phyloP scores from a whole-genome alignment of 768 basidiomycete genomes.

The Multifurca ochricompacta region DNA sequence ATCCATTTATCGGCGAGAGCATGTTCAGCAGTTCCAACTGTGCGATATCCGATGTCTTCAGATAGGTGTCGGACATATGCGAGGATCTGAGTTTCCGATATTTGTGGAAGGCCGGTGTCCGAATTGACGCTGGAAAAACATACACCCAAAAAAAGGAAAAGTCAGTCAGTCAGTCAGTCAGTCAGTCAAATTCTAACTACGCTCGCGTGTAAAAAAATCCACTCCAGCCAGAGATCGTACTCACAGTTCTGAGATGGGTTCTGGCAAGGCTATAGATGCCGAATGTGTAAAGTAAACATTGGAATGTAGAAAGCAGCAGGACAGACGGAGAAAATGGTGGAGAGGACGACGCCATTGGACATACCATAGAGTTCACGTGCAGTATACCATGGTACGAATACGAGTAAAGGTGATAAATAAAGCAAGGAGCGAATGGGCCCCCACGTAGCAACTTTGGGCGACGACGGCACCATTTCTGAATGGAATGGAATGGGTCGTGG shows the following conservation, averaged over 20 bases:
- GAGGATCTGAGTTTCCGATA: conserved; percentile 65
- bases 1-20: conserved; percentile 81
- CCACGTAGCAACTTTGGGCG: conserved; percentile 29
- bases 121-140: conserved; percentile 36
- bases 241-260: conserved; percentile 19
- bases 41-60: conserved; percentile 84
- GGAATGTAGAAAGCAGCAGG: too few species aligned
- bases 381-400: conserved; percentile 40
- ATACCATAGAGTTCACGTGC: conserved; percentile 30
- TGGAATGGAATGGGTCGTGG: too few species aligned
- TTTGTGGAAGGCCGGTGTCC: conserved; percentile 51
- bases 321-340: background rate
- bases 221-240: too few species aligned
- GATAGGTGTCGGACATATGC: conserved; percentile 59
- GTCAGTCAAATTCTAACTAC: too few species aligned
- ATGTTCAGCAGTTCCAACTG: conserved; percentile 86
- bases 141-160: too few species aligned
- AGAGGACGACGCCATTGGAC: too few species aligned
- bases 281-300: background rate
- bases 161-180: too few species aligned
- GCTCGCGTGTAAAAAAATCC: too few species aligned
- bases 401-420: conserved; percentile 44
- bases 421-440: conserved; percentile 51
- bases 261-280: conserved; percentile 16
- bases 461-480: background rate